Percentiles rank a stretch among this genome's conserved stretches.
phyloP scores from a whole-genome alignment of 2,329 filamentous ascomycete species.

The Septoria linicola region DNA sequence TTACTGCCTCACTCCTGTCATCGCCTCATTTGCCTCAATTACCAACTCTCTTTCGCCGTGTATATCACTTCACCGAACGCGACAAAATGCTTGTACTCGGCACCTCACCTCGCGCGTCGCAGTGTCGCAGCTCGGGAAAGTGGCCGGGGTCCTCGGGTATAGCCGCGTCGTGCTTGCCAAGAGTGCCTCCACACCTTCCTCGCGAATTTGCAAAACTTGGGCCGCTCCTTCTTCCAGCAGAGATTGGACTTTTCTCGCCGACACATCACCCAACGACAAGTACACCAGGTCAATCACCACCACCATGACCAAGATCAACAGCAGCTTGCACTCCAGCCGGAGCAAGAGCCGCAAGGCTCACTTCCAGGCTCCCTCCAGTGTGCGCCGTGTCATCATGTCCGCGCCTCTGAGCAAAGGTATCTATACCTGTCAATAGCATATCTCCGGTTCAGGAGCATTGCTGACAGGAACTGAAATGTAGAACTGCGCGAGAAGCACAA shows the following conservation, averaged over 20 bases:
- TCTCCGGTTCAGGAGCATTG: constrained; percentile 17
- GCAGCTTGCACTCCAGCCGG: constrained; percentile 72
- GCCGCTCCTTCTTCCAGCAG: constrained; percentile 5
- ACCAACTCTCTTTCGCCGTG: too few species aligned
- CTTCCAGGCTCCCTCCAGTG: constrained; percentile 91
- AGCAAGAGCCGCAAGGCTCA: constrained; percentile 99
- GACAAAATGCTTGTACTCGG: too few species aligned
- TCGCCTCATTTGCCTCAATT: background rate
- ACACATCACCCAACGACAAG: constrained; percentile 15
- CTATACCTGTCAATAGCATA: constrained; percentile 20
- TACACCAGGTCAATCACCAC: constrained; percentile 32
- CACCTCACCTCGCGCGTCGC: background rate
- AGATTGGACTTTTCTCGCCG: constrained; percentile 16
- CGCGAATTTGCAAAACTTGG: constrained; percentile 6
- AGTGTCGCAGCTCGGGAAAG: background rate
- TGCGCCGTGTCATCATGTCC: constrained; percentile 95
- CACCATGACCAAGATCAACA: constrained; percentile 73
- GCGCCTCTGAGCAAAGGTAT: constrained; percentile 82
- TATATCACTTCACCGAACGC: too few species aligned
- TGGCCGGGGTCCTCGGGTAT: background rate
- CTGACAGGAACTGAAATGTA: constrained; percentile 28
- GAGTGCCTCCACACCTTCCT: constrained; percentile 10
- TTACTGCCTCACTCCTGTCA: background rate
- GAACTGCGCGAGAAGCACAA: constrained; percentile 98
- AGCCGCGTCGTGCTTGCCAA: constrained; percentile 5